Evolutionary conservation across 176 grass and related monocot species (phyloP), one percentile per base, ranked within the genome.

Genomic region (Zizania latifolia): DNA sequence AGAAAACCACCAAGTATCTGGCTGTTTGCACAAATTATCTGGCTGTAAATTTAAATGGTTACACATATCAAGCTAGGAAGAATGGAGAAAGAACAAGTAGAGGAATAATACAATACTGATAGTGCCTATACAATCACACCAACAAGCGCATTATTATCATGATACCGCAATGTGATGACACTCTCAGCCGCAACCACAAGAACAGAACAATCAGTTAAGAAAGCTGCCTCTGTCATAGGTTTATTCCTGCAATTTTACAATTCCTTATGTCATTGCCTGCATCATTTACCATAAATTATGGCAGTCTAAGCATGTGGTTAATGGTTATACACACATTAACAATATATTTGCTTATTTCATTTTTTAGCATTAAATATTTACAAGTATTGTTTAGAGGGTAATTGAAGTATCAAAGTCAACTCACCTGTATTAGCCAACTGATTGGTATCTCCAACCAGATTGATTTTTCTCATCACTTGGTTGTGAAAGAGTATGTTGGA

Each of bases 401-500:
- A 75, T 45, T 26, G 39, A 38, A 78, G 37, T 33, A 75, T 37
- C 35, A 54, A 33, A 81, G 44, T 28, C 50, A 60, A 84, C 82
- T 75, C 86, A 99, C 95, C 88, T 99, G 95, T 99, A 99, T 21
- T 91, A 99, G 71, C 95, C 86, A 78, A 94, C 82, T 15, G 95
- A 94, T 84, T 92, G 95, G 86, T 91, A 99, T 88, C 86, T 94
- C 95, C 95, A 99, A 86, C 95, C 89, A 92, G 78, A 75, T 84
- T 71, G 39, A 43, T 67, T 62, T 33, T 62, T 86, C 77, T 87
- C 77, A 72, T 81, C 73, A 78, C 41, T 83, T 76, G 58, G 30
- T 64, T 88, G 61, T 43, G 28, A 75, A 64, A 41, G 50, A 4
- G 28, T 82, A 85, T 44, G 83, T 79, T 84, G 76, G 30, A 90